phyloP scores from a whole-genome alignment of 169 alveolate species.

The Plasmodium malariae region DNA sequence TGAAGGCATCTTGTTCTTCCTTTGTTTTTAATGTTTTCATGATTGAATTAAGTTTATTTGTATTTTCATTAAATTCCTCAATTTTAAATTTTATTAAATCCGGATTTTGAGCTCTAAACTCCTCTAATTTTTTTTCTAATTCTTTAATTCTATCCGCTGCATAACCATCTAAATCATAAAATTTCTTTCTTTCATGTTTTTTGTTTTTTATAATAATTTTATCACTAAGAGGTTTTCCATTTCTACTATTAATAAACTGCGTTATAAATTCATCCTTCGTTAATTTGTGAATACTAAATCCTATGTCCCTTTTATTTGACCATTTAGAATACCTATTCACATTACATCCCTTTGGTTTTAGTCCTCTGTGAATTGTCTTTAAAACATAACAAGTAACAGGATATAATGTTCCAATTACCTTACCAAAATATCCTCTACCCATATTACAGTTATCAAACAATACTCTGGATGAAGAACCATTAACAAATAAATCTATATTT shows the following conservation, averaged over 20 bases:
- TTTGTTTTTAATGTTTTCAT: slow-evolving; percentile 38
- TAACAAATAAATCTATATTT: slow-evolving; percentile 34
- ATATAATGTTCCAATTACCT: slow-evolving; percentile 33
- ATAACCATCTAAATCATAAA: slow-evolving; percentile 65
- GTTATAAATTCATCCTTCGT: slow-evolving; percentile 62
- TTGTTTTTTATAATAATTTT: slow-evolving; percentile 61
- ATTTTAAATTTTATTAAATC: slow-evolving; percentile 61
- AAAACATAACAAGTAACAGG: slow-evolving; percentile 62
- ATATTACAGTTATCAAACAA: slow-evolving; percentile 65
- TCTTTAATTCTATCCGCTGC: slow-evolving; percentile 27
- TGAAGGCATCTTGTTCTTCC: slow-evolving; percentile 47
- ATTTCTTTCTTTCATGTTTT: slow-evolving; percentile 51
- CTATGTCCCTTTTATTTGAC: slow-evolving; percentile 58
- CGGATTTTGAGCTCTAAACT: slow-evolving; percentile 27
- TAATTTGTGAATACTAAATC: slow-evolving; percentile 54
- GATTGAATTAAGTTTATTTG: slow-evolving; percentile 32
- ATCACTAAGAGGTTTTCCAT: slow-evolving; percentile 69
- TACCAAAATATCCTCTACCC: slow-evolving; percentile 74
- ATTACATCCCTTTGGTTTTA: slow-evolving; percentile 63
- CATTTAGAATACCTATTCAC: slow-evolving; percentile 62
- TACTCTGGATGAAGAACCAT: slow-evolving; percentile 75
- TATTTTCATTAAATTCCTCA: slow-evolving; percentile 66
- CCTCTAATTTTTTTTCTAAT: slow-evolving; percentile 40
- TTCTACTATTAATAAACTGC: slow-evolving; percentile 62
- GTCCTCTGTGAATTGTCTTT: slow-evolving; percentile 39